phyloP scores from a whole-genome alignment of 83 land plant species.

The Diphasiastrum complanatum region DNA sequence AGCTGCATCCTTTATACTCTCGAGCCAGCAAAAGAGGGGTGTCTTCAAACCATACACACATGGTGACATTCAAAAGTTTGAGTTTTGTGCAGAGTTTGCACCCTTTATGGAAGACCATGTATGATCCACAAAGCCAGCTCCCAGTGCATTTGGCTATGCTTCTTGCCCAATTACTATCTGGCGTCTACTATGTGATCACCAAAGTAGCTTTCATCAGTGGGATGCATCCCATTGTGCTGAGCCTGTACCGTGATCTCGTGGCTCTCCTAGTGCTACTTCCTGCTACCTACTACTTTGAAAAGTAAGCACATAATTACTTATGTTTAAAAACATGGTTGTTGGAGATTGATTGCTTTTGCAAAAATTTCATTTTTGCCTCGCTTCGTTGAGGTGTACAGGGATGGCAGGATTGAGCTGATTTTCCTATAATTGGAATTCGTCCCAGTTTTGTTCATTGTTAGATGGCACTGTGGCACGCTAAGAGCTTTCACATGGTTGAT shows the following conservation, averaged over 20 bases:
- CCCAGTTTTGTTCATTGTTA: too few species aligned
- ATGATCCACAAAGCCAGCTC: not conserved
- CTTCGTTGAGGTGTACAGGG: too few species aligned
- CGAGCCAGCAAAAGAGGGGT: too few species aligned
- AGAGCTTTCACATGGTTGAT: too few species aligned
- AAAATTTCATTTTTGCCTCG: not conserved
- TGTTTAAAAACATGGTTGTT: not conserved
- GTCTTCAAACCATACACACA: too few species aligned
- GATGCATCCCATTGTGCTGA: constrained; percentile 10
- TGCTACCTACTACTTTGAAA: not conserved
- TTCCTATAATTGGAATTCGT: too few species aligned
- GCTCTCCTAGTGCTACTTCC: constrained; percentile 15
- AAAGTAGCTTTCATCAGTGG: constrained; percentile 3
- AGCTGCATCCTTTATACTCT: too few species aligned
- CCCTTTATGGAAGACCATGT: too few species aligned
- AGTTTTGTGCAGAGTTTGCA: too few species aligned
- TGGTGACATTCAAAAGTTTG: too few species aligned
- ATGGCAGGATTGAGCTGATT: too few species aligned
- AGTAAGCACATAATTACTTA: constrained; percentile 2
- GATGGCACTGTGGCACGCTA: too few species aligned
- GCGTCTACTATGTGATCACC: constrained; percentile 20
- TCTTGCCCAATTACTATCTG: constrained; percentile 17
- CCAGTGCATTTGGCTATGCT: constrained; percentile 17
- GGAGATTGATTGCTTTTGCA: not conserved
- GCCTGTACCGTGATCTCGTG: constrained; percentile 15